These are phyloP conservation scores for Sphaerulina vaccinii DNA, from an alignment of 2,329 filamentous ascomycete species.

Conservation along the genomic window DNA sequence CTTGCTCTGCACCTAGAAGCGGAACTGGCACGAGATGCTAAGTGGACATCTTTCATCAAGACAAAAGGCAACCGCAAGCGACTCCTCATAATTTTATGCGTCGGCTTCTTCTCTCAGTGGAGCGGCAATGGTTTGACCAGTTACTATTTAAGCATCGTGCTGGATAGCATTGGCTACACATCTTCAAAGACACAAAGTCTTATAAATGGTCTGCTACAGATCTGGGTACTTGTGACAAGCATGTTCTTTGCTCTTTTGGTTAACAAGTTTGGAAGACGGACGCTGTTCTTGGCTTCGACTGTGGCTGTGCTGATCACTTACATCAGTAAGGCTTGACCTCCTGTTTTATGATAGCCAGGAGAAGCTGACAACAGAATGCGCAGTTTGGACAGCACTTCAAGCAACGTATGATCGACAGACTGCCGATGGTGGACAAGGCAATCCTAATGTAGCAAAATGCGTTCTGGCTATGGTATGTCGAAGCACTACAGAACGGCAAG, in stretches of 20 bases:
- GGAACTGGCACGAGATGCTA: slow-evolving; percentile 46
- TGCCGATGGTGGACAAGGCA: too few relatives aligned
- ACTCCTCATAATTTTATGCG: slow-evolving; percentile 53
- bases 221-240: slow-evolving; percentile 60
- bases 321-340: slow-evolving; percentile 45
- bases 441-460: too few relatives aligned
- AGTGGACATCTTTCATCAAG: slow-evolving; percentile 48
- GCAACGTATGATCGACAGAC: too few relatives aligned
- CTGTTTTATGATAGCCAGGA: slow-evolving; percentile 28
- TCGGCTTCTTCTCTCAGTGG: slow-evolving; percentile 60
- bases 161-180: slow-evolving; percentile 40
- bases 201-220: slow-evolving; percentile 55
- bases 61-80: slow-evolving; percentile 56
- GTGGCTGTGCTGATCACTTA: slow-evolving; percentile 43
- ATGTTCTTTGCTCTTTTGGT: slow-evolving; percentile 43
- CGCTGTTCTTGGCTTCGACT: slow-evolving; percentile 40
- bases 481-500: too few relatives aligned
- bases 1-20: slow-evolving; percentile 50
- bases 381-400: slow-evolving; percentile 33
- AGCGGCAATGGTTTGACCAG: slow-evolving; percentile 54
- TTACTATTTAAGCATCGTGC: slow-evolving; percentile 41
- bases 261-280: slow-evolving; percentile 38
- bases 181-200: slow-evolving; percentile 39
- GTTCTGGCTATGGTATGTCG: too few relatives aligned
- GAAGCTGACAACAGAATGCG: slow-evolving; percentile 28